Evolutionary conservation across 768 basidiomycete genomes (phyloP), one percentile per base, ranked within the genome.

Genomic region (Solioccasus polychromus): DNA sequence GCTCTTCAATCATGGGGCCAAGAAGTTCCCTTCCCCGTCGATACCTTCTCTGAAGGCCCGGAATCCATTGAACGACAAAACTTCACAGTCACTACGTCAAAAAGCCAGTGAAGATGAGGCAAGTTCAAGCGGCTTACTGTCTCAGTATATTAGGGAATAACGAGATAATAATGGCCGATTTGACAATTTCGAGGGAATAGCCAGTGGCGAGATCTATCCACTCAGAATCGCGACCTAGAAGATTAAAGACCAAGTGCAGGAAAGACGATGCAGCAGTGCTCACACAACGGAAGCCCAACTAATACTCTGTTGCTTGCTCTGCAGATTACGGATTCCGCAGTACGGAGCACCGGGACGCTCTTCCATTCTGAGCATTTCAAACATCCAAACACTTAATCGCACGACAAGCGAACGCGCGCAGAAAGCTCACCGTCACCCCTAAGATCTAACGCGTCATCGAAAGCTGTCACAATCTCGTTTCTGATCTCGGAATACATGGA

Each of bases 261-360:
- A 20, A 5, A 19, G 19, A 12, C 4, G 4, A 8, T 3, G 19
- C 2, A 11, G 7, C 22, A 11, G 8, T n/a, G 9, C 23, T 15
- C 38, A 76, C 78, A 80, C 3, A 75, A 39, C 3, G 77, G 75
- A 24, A 70, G 57, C 0, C 78, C 80, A 5, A 80, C 72, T 42
- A 80, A 75, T 0, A 70, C 36, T 6, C 80, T 69, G 48, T 75
- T 77, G 38, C 59, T 72, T 4, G 65, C 58, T 30, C 74, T 68
- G 28, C 68, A 63, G 2, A 79, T 58, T n/a, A 79, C 57, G 17
- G 62, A 51, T 42, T 57, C 62, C 9, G 68, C 50, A 0, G 45
- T 53, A 1, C 62, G 51, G 7, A 66, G 24, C 2, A 53, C 63
- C 0, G 57, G 53, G 7, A 74, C 40, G 3, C 51, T 51, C 10